phyloP scores from a whole-genome alignment of 805 yeast genomes.

The Wickerhamiella hasegawae region DNA sequence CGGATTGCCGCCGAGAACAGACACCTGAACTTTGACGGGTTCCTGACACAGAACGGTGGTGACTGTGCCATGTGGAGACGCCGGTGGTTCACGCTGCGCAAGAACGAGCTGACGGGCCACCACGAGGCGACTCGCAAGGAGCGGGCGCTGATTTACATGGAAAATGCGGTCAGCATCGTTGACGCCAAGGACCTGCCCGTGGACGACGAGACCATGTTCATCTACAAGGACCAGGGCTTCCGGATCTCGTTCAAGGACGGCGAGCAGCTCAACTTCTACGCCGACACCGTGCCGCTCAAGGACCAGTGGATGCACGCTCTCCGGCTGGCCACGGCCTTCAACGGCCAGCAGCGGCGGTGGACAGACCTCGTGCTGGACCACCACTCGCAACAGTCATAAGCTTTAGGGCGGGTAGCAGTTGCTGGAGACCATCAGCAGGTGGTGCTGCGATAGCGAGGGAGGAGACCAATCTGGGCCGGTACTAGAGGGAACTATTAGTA shows the following conservation, averaged over 20 bases:
- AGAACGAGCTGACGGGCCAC: conserved; percentile 57
- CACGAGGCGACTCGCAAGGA: conserved; percentile 57
- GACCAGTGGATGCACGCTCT: conserved; percentile 47
- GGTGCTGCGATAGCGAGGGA: too few species aligned
- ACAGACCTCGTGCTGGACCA: conserved; percentile 14
- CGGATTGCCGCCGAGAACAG: conserved; percentile 19
- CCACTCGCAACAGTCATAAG: too few species aligned
- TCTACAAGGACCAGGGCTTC: conserved; percentile 70
- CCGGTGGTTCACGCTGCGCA: conserved; percentile 57
- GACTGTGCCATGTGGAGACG: conserved; percentile 70
- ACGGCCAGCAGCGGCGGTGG: conserved; percentile 15
- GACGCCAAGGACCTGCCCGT: conserved; percentile 21
- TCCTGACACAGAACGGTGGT: conserved; percentile 81
- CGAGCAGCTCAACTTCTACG: conserved; percentile 73
- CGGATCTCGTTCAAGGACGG: conserved; percentile 61
- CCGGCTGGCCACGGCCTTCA: conserved; percentile 32
- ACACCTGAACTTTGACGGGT: conserved; percentile 38
- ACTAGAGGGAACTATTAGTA: too few species aligned
- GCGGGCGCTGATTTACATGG: conserved; percentile 57
- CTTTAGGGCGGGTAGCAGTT: too few species aligned
- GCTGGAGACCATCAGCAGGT: too few species aligned
- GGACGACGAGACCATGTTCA: conserved; percentile 32
- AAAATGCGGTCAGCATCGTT: conserved; percentile 42
- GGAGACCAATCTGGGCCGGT: too few species aligned
- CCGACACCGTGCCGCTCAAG: conserved; percentile 50